Base-by-base conservation (phyloP, 345 rosid genomes). In the Eucalyptus grandis region DNA sequence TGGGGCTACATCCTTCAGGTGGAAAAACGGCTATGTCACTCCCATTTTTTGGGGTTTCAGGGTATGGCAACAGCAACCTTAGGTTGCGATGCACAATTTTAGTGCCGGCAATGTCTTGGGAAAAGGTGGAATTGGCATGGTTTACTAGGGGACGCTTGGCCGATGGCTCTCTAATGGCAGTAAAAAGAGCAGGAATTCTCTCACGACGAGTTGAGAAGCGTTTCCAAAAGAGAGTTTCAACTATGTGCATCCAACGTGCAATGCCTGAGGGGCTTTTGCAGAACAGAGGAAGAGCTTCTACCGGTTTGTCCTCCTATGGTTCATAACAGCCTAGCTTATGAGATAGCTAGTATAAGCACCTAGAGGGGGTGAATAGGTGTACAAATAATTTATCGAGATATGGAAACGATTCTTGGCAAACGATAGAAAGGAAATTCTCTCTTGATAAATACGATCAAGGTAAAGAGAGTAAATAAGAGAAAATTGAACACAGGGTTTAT, bases 1-100 rank as follows among this genome's bases (percentile, higher is more conserved):
- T 53, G 56, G 0, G 56, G 0, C 56, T 53, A 53, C 24, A 1
- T 3, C 56, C 0, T 7, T 53, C 4, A 0, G 56, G 9, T 7
- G 56, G 56, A 53, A 53, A 51, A 0, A 51, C 9, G 9, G 56
- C 22, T 2, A 0, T 7, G 4, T 53, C 56, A 53, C 24, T 0
- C 56, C 56, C 24, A 0, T 53, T 53, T n/a, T 53, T 53, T 53
- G 56, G 56, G 56, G 24, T 53, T 53, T 53, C 24, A 1, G 10
- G 10, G 24, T 53, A 10, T 7, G 56, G 0, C 56, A 8, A 53
- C 56, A 11, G 16, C 4, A 60, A 65, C 2, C 16, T n/a, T 2
- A n/a, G 1, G 37, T 65, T 30, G 67, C 72, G 17, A 65, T 65
- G 72, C 37, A 14, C 72, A 65, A 65, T 65, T 65, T n/a, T 30